phyloP scores from a whole-genome alignment of 495 filamentous ascomycete genomes.

The Bacidia gigantensis region DNA sequence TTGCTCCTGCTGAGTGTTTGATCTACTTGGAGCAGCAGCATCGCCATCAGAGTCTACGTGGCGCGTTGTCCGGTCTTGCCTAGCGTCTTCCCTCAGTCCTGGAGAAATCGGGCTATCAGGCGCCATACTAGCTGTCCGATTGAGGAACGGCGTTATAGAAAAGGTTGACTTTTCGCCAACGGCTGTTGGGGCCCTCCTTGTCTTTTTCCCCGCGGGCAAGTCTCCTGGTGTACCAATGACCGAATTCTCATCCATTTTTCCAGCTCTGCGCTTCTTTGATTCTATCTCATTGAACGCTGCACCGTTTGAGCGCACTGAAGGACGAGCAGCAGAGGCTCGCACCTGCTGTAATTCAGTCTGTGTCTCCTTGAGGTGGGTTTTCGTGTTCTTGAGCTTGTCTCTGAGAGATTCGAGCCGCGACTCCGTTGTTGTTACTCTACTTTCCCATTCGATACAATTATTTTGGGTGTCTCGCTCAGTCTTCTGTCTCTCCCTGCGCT shows the following conservation, averaged over 20 bases:
- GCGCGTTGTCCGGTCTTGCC: too few species aligned
- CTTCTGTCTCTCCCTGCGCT: slow-evolving; percentile 29
- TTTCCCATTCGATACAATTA: slow-evolving; percentile 33
- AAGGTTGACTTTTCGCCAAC: slow-evolving; percentile 79
- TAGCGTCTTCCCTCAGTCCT: neutral
- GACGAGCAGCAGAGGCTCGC: slow-evolving; percentile 29
- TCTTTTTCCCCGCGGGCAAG: slow-evolving; percentile 40
- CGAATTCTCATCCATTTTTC: slow-evolving; percentile 35
- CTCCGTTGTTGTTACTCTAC: slow-evolving; percentile 44
- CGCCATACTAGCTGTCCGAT: slow-evolving; percentile 51
- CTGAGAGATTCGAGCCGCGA: slow-evolving; percentile 53
- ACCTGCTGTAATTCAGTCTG: slow-evolving; percentile 33
- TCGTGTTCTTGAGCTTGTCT: slow-evolving; percentile 49
- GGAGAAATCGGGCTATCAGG: slow-evolving; percentile 30
- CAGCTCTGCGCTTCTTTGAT: slow-evolving; percentile 34
- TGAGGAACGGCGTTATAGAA: slow-evolving; percentile 84
- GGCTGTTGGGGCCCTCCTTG: slow-evolving; percentile 36
- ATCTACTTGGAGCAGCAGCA: too few species aligned
- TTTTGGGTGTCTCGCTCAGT: slow-evolving; percentile 23
- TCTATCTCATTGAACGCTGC: slow-evolving; percentile 17
- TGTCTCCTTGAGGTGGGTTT: slow-evolving; percentile 53
- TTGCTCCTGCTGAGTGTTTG: too few species aligned
- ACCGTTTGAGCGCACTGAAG: slow-evolving; percentile 20
- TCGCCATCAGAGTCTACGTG: neutral
- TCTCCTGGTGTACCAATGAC: slow-evolving; percentile 57